Evolutionary conservation across 2,329 filamentous ascomycete genomes (phyloP), one percentile per base, ranked within the genome.

Genomic region (Balansia obtecta): DNA sequence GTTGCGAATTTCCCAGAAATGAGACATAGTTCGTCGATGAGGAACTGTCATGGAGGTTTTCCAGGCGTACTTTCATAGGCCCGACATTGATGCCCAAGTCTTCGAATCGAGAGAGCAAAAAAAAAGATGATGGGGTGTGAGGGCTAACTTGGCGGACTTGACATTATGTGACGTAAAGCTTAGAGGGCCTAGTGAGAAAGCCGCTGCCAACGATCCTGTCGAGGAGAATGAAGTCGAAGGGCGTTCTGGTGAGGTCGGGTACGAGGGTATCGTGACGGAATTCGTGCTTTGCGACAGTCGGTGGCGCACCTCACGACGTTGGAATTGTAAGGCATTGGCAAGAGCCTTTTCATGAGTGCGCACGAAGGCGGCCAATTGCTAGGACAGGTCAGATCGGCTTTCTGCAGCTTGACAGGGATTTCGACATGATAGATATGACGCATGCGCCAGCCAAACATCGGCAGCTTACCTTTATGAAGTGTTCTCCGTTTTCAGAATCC

Each of bases 81-180:
- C 93, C 93, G 55, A 97, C 89, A 54, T 85, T 77, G 57, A 97
- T 93, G 53, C 83, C 82, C 53, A 97, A 76, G 56, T 96, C 91
- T 71, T 96, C 90, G 68, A 97, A 96, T 50, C 89, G 87, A 51
- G 89, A 95, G 50, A 98, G 79, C 33, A 98, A 79, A 65, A 95
- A 98, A 95, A 97, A 32, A 98, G 80, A 65, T 98, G 93, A 63
- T 98, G 93, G 18, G 93, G 88, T 12, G 93, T 97, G 55, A 98
- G 76, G 39, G 89, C 89, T 57, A 98, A 74, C 70, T 94, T 95
- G 40, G 88, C 87, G 18, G 90, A 88, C 71, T 95, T 96, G 62
- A 89, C 79, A 59, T 73, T 85, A 60, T 88, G 85, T 6, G 90
- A 94, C 45, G 88, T 81, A 65, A 97, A 93, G 62, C 76, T 88